A percentile compares a stretch with the other conserved stretches of the same genome.
Evolutionary conservation across 495 filamentous ascomycete species (phyloP).

Genomic region (Neurospora sp.): DNA sequence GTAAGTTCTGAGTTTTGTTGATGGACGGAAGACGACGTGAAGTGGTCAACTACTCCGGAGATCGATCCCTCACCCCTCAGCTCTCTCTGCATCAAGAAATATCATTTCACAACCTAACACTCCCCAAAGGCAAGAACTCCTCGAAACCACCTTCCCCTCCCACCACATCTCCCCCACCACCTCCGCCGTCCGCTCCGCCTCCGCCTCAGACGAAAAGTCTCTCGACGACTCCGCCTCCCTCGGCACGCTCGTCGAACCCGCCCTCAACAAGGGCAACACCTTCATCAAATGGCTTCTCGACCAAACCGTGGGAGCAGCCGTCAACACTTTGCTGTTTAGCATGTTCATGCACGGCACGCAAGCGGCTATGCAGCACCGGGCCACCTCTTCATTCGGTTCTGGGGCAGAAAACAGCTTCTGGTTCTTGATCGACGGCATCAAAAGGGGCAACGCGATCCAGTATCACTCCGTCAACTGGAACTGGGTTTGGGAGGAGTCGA

Average conservation of each 20-base stretch:
- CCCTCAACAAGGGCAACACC: constrained; percentile 61
- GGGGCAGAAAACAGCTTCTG: constrained; percentile 10
- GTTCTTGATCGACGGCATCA: constrained; percentile 7
- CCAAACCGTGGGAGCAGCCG: constrained; percentile 61
- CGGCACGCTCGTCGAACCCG: constrained; percentile 33
- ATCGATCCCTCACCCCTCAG: too few species aligned
- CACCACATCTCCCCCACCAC: constrained; percentile 27
- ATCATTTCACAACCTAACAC: constrained; percentile 1
- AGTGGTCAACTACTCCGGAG: background rate
- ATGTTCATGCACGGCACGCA: constrained; percentile 32
- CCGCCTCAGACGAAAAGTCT: constrained; percentile 29
- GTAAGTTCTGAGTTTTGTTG: constrained; percentile 36
- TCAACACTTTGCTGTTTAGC: constrained; percentile 72
- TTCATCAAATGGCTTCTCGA: constrained; percentile 73
- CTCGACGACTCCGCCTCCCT: constrained; percentile 30
- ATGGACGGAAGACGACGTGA: background rate
- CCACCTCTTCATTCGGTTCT: background rate
- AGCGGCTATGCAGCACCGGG: constrained; percentile 25
- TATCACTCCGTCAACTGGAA: constrained; percentile 24
- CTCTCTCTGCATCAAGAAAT: too few species aligned
- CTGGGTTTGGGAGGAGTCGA: constrained; percentile 20
- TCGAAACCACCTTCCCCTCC: constrained; percentile 40
- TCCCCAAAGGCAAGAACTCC: constrained; percentile 35
- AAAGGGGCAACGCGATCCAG: constrained; percentile 14
- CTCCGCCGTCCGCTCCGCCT: constrained; percentile 26